Base-by-base conservation (phyloP, 495 filamentous ascomycete species). In the Aspergillus diversus region DNA sequence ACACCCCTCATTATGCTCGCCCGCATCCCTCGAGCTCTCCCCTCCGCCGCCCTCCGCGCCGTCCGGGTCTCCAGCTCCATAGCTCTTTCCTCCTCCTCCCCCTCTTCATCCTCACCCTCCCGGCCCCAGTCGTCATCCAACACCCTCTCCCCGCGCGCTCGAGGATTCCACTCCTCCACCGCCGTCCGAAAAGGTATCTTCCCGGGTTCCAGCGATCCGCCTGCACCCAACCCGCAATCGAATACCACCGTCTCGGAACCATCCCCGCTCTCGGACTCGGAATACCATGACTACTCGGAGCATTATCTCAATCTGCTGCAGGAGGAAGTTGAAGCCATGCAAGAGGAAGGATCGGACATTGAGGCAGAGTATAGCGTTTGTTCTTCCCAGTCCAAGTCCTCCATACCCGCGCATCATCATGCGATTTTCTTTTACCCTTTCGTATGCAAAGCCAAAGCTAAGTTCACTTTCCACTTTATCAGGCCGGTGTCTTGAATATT, bases 401-500 rank as follows among this genome's bases (percentile, higher is more conserved):
- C 48, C 17, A n/a, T 27, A 63, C 39, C 11, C 39, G n/a, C 34
- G 12, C 34, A 16, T 55, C 21, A 27, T 27, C 21, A 27, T 27
- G 21, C 21, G 21, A 27, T 27, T 27, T 27, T 27, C 21, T 27
- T 27, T 27, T 27, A 27, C 21, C 21, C 21, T 27, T 27, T 27
- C 21, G 35, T 48, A 6, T 21, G 27, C 21, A 17, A 16, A 49
- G 0, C n/a, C 31, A 15, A 15, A 34, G n/a, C 51, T 13, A 35
- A 8, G 5, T 31, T 3, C 57, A 27, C 16, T 7, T 7, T 50
- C 1, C 6, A 50, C 17, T 17, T 27, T 16, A 17, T 21, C 64
- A 96, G 91, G 85, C 91, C 55, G 96, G 95, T 51, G 92, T 98
- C 50, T 77, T 99, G 55, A 93, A 87, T 61, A 73, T 98, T 61